Conservation (phyloP, 495 filamentous ascomycete species). For the Evansstolkia leycettana region DNA sequence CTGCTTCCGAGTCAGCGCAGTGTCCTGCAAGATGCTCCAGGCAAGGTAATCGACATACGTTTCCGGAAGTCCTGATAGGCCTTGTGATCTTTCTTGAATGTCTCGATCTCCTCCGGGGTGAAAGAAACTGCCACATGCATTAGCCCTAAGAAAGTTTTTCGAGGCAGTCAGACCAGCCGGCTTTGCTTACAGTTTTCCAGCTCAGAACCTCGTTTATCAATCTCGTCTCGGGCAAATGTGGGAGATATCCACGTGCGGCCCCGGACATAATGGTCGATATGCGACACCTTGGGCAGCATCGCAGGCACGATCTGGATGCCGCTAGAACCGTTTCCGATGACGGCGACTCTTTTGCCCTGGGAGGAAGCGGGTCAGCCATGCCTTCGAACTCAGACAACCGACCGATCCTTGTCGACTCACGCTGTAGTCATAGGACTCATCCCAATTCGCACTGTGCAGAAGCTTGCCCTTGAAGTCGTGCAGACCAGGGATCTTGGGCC, state of each 20-base stretch:
- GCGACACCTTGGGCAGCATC: constrained; percentile 39
- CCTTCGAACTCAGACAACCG: too few species aligned
- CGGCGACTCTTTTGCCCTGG: constrained; percentile 35
- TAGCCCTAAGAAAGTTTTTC: not conserved
- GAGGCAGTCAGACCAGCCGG: too few species aligned
- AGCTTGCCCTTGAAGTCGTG: constrained; percentile 40
- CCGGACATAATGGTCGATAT: constrained; percentile 32
- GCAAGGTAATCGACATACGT: constrained; percentile 8
- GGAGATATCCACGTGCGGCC: constrained; percentile 33
- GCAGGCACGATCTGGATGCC: constrained; percentile 48
- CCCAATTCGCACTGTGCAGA: constrained; percentile 44
- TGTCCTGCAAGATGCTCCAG: constrained; percentile 1
- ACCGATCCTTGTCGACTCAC: constrained; percentile 10
- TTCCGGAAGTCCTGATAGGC: constrained; percentile 31
- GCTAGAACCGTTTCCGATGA: constrained; percentile 42
- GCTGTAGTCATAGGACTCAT: constrained; percentile 22
- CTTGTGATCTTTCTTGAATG: constrained; percentile 29
- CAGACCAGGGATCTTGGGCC: constrained; percentile 42
- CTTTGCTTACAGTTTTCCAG: constrained; percentile 22
- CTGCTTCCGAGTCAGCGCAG: constrained; percentile 8
- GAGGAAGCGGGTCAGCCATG: constrained; percentile 8
- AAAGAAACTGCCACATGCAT: constrained; percentile 17
- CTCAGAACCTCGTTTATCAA: constrained; percentile 17
- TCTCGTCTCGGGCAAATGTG: constrained; percentile 18
- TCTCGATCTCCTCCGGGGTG: constrained; percentile 31